Conservation (phyloP, 2,329 filamentous ascomycete genomes). For the Beauveria pseudobassiana region DNA sequence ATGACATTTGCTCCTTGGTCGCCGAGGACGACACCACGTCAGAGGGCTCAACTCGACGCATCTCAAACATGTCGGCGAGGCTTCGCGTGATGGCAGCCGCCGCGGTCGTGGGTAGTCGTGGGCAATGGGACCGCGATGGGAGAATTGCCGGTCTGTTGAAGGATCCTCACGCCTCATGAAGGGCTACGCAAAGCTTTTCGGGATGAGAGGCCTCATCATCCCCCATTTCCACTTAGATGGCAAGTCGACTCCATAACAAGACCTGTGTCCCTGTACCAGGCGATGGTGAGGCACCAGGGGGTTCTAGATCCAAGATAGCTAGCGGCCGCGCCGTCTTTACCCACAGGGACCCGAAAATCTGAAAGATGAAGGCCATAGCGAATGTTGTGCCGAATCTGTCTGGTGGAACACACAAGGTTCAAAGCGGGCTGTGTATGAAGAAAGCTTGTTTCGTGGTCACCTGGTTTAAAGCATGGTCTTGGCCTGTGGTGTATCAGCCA, state of each 20-base stretch:
- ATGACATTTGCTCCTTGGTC: too few relatives aligned
- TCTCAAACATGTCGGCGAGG: neutral
- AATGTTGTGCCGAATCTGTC: neutral
- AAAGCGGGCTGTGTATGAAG: neutral
- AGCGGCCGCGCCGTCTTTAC: neutral
- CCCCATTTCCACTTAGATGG: neutral
- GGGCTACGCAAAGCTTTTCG: neutral
- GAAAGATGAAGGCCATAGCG: neutral
- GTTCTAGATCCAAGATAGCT: neutral
- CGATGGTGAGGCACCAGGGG: neutral
- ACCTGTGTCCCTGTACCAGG: neutral
- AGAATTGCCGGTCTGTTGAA: neutral
- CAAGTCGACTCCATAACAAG: neutral
- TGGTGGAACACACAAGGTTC: neutral
- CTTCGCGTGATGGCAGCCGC: neutral
- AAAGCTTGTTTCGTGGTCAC: neutral
- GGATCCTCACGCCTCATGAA: neutral
- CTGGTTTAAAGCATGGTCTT: neutral
- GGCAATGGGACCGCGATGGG: neutral
- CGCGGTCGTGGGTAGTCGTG: neutral
- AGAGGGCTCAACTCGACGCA: too few relatives aligned
- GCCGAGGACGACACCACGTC: too few relatives aligned
- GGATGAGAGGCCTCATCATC: too few relatives aligned
- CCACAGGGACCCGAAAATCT: neutral
- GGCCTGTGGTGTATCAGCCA: neutral